phyloP scores from a whole-genome alignment of 192 early-diverging fungal species.

The Backusella liffmaniae region DNA sequence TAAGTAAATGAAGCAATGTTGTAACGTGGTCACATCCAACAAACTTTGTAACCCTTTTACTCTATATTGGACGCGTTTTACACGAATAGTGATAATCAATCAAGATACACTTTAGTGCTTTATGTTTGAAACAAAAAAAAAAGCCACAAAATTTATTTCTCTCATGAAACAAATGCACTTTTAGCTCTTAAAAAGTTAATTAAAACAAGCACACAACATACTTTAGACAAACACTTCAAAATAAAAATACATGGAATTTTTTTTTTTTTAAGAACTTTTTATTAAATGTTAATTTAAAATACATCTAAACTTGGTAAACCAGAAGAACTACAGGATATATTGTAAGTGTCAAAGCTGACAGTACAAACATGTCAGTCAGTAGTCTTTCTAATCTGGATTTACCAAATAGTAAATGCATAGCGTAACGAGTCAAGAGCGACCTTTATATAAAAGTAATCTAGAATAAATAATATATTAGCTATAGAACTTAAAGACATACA shows the following conservation, averaged over 20 bases:
- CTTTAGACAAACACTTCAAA: background rate
- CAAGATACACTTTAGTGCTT: too few species aligned
- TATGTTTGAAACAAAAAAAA: background rate
- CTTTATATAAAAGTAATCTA: background rate
- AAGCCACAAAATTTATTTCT: background rate
- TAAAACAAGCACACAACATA: too few species aligned
- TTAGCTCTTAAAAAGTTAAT: background rate
- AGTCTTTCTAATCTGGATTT: background rate
- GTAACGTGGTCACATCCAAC: background rate
- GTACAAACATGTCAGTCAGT: background rate
- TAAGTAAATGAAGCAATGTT: background rate
- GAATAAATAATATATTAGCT: background rate
- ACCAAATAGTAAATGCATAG: background rate
- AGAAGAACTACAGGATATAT: background rate
- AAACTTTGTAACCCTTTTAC: background rate
- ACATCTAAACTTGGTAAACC: background rate
- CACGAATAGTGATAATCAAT: background rate
- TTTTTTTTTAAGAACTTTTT: background rate
- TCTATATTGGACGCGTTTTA: background rate
- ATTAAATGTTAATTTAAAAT: background rate
- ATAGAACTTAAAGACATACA: background rate
- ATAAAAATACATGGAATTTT: background rate
- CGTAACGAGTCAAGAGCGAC: background rate
- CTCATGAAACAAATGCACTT: background rate
- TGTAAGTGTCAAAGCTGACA: background rate